Percentiles rank a stretch among this genome's conserved stretches.
Conservation (phyloP, 176 grass and related monocot species). For the Miscanthus lutarioriparius region DNA sequence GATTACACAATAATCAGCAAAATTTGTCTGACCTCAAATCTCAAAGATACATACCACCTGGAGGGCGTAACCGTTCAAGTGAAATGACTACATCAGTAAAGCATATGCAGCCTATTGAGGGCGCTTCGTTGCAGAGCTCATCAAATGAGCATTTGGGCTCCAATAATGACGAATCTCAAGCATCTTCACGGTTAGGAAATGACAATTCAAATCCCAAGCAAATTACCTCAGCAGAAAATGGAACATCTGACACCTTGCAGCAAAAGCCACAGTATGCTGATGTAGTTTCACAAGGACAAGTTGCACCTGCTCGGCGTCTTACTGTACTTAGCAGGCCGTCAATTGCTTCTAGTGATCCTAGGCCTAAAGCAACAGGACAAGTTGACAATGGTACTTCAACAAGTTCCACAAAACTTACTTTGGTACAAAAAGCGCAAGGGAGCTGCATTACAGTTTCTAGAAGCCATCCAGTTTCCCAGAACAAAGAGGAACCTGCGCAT, state of each 20-base stretch:
- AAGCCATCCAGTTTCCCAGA: constrained; percentile 25
- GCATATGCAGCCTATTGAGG: background rate
- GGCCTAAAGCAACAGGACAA: constrained; percentile 41
- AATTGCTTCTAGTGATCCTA: constrained; percentile 26
- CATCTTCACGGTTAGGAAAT: constrained; percentile 34
- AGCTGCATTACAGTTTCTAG: constrained; percentile 3
- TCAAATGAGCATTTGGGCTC: constrained; percentile 28
- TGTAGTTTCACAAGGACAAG: constrained; percentile 46
- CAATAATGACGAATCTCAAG: constrained; percentile 33
- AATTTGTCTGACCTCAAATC: constrained; percentile 1
- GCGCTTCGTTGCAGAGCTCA: background rate
- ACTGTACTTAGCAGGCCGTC: constrained; percentile 44
- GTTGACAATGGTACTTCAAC: constrained; percentile 1
- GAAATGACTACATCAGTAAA: background rate
- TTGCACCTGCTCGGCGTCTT: constrained; percentile 32
- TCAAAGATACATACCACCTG: constrained; percentile 38
- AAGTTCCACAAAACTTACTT: constrained; percentile 19
- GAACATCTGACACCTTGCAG: constrained; percentile 20
- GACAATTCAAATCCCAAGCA: constrained; percentile 33
- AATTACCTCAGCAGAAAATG: constrained; percentile 32
- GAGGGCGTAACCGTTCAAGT: background rate
- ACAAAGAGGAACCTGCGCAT: constrained; percentile 6
- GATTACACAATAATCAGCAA: constrained; percentile 28
- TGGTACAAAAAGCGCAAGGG: constrained; percentile 14
- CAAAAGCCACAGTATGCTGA: constrained; percentile 43